Percentiles rank a stretch among this genome's conserved stretches.
Conservation (phyloP, 2,329 filamentous ascomycete genomes). For the Metarhizium sp. region DNA sequence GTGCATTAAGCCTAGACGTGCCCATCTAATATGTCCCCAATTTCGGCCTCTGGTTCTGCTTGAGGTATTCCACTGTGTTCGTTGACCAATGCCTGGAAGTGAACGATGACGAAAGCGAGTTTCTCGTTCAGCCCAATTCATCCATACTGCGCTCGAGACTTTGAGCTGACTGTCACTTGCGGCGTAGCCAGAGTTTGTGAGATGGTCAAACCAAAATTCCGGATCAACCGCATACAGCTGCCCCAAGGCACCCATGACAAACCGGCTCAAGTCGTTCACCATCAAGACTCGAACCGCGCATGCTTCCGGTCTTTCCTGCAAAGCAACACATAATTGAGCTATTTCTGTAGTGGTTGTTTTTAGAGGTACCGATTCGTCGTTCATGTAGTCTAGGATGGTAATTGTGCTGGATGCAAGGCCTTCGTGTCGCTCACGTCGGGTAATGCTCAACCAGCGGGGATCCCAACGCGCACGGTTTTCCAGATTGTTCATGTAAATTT, state of each 20-base stretch:
- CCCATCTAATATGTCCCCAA: slow-evolving; percentile 15
- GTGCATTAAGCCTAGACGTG: slow-evolving; percentile 12
- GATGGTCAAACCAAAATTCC: slow-evolving; percentile 21
- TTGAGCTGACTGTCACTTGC: slow-evolving; percentile 18
- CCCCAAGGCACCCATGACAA: slow-evolving; percentile 18
- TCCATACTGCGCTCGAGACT: slow-evolving; percentile 18
- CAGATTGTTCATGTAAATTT: slow-evolving; percentile 20
- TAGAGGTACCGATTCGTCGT: slow-evolving; percentile 5
- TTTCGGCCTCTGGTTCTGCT: slow-evolving; percentile 7
- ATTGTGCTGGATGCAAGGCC: slow-evolving; percentile 11
- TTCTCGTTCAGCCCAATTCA: slow-evolving; percentile 19
- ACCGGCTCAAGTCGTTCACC: slow-evolving; percentile 20
- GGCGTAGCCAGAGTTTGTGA: slow-evolving; percentile 17
- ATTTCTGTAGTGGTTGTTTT: slow-evolving; percentile 6
- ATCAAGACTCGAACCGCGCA: slow-evolving; percentile 14
- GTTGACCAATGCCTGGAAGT: slow-evolving; percentile 13
- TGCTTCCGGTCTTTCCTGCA: slow-evolving; percentile 9
- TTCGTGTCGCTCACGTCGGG: slow-evolving; percentile 13
- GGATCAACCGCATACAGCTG: slow-evolving; percentile 18
- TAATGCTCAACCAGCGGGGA: slow-evolving; percentile 17
- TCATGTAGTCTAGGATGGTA: slow-evolving; percentile 14
- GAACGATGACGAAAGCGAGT: slow-evolving; percentile 15
- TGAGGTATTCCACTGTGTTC: slow-evolving; percentile 14
- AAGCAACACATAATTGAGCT: slow-evolving; percentile 7
- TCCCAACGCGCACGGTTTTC: slow-evolving; percentile 17